Percentiles rank a stretch among this genome's conserved stretches.
Conservation (phyloP, 805 yeast genomes). For the Suhomyces sp. region DNA sequence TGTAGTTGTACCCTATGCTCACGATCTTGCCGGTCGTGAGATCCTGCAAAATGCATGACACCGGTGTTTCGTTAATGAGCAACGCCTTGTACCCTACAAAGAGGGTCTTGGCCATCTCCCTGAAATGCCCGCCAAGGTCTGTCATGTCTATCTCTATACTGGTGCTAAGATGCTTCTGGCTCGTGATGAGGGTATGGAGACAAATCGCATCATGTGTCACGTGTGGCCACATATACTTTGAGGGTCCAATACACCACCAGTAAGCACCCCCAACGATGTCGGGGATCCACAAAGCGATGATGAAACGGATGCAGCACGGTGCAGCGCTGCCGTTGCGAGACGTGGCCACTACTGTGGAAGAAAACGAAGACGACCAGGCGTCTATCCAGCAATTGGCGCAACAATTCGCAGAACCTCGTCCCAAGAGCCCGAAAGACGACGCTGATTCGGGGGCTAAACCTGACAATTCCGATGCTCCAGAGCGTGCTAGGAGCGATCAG, state of each 20-base stretch:
- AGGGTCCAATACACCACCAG: background rate
- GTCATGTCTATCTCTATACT: background rate
- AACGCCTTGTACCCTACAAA: slow-evolving; percentile 64
- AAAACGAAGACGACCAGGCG: background rate
- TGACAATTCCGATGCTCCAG: background rate
- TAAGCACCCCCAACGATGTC: slow-evolving; percentile 10
- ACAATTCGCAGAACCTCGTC: background rate
- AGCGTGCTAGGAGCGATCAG: background rate
- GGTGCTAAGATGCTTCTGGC: background rate
- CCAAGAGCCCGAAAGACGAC: background rate
- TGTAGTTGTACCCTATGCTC: slow-evolving; percentile 79
- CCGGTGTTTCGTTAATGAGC: slow-evolving; percentile 72
- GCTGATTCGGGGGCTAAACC: background rate
- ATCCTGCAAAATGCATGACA: slow-evolving; percentile 63
- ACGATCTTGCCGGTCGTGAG: slow-evolving; percentile 46
- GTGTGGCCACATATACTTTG: background rate
- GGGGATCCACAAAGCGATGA: slow-evolving; percentile 12
- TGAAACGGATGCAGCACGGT: slow-evolving; percentile 2
- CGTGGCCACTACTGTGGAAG: background rate
- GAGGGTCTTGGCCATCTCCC: slow-evolving; percentile 51
- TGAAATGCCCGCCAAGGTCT: slow-evolving; percentile 20
- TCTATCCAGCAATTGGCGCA: background rate
- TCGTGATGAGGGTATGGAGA: background rate
- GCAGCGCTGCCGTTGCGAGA: background rate
- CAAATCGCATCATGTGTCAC: background rate